phyloP scores from a whole-genome alignment of 2,329 filamentous ascomycete species.

The Celoporthe dispersa region DNA sequence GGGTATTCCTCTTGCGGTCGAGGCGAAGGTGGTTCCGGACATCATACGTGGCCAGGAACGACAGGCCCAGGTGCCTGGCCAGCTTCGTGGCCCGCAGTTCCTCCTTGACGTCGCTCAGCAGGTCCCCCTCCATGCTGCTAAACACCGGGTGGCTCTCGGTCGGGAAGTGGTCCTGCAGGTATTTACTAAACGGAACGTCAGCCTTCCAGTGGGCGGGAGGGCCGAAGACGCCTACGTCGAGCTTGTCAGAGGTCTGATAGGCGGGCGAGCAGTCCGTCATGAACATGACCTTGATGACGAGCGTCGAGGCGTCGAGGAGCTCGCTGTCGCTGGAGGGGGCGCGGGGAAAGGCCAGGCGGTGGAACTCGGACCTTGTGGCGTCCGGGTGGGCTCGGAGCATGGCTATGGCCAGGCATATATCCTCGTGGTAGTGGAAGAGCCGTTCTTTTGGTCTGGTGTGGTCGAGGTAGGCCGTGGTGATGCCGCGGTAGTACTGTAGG shows the following conservation, averaged over 20 bases:
- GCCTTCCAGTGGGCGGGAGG: neutral
- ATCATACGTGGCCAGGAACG: neutral
- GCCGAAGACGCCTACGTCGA: neutral
- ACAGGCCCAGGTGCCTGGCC: neutral
- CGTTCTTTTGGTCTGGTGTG: neutral
- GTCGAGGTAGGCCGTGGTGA: neutral
- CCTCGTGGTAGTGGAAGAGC: neutral
- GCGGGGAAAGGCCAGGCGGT: neutral
- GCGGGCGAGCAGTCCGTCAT: neutral
- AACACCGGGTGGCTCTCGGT: neutral
- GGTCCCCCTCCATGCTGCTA: neutral
- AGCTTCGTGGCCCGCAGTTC: neutral
- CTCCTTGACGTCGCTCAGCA: neutral
- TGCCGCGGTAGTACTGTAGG: neutral
- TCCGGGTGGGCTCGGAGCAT: neutral
- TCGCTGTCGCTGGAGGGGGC: neutral
- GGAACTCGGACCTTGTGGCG: neutral
- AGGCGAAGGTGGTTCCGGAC: conserved; percentile 3
- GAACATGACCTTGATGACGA: conserved; percentile 3
- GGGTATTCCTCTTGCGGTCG: neutral
- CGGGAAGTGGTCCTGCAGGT: neutral
- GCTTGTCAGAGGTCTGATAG: neutral
- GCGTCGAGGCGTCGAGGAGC: neutral
- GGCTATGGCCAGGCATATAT: neutral
- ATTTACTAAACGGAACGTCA: neutral